A percentile compares a stretch with the other conserved stretches of the same genome.
These are phyloP conservation scores for Globisporangium takayamanum DNA, from an alignment of 352 stramenopile genomes.

Conservation along the genomic window DNA sequence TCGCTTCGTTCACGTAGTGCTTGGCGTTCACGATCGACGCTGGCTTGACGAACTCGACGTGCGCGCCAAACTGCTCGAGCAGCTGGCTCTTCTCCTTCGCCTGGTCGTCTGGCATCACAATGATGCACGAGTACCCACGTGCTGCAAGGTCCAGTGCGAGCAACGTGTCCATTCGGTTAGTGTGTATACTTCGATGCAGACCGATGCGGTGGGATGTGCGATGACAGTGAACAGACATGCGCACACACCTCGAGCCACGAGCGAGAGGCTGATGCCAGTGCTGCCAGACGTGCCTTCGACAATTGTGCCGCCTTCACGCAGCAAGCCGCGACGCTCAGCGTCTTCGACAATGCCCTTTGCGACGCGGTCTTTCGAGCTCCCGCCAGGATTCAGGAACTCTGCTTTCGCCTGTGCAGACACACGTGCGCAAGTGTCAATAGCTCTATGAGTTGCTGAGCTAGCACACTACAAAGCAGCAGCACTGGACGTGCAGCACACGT, in stretches of 20 bases:
- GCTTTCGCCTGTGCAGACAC: conserved; percentile 76
- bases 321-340: conserved; percentile 81
- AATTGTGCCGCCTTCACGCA: conserved; percentile 91
- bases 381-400: conserved; percentile 96
- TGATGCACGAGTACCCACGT: conserved; percentile 92
- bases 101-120: conserved; percentile 98
- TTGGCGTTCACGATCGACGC: conserved; percentile 96
- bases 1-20: conserved; percentile 97
- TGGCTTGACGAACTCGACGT: conserved; percentile 85
- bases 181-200: background rate
- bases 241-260: conserved; percentile 77
- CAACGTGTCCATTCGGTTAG: background rate
- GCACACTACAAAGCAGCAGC: background rate
- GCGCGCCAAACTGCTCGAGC: conserved; percentile 77
- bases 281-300: conserved; percentile 97
- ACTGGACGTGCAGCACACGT: background rate
- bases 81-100: conserved; percentile 88
- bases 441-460: background rate
- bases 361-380: conserved; percentile 96
- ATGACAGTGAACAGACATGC: background rate
- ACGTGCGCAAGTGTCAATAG: background rate
- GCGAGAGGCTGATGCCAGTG: conserved; percentile 96
- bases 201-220: background rate
- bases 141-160: conserved; percentile 26
- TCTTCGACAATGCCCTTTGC: conserved; percentile 93